These are phyloP conservation scores for Clonostachys sp. DNA, from an alignment of 2,329 filamentous ascomycete genomes.

Conservation along the genomic window DNA sequence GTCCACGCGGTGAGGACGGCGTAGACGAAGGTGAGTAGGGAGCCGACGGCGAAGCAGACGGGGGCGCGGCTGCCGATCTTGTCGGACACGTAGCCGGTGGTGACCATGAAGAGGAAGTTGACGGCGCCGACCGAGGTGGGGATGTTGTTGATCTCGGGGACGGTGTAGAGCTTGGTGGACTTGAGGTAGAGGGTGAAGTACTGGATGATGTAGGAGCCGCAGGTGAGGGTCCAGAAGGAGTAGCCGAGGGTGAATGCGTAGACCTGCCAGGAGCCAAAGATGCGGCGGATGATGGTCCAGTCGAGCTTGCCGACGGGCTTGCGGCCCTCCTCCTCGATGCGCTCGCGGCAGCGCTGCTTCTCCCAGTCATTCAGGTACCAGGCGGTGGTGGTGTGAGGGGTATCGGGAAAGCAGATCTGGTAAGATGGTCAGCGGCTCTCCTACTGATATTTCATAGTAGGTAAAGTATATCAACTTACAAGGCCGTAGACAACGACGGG, in stretches of 20 bases:
- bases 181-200: constrained; percentile 35
- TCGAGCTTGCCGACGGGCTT: constrained; percentile 27
- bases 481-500: constrained; percentile 20
- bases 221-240: constrained; percentile 31
- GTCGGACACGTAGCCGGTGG: constrained; percentile 26
- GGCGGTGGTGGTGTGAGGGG: constrained; percentile 32
- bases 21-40: constrained; percentile 26
- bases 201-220: constrained; percentile 31
- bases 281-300: constrained; percentile 26
- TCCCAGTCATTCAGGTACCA: constrained; percentile 48
- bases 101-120: constrained; percentile 34
- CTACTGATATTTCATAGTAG: neutral
- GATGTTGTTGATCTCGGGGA: constrained; percentile 38
- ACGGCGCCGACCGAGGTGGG: constrained; percentile 35
- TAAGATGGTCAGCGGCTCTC: neutral
- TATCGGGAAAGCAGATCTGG: constrained; percentile 31
- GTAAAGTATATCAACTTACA: neutral
- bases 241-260: constrained; percentile 34
- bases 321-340: constrained; percentile 57
- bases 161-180: constrained; percentile 20
- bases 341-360: constrained; percentile 56
- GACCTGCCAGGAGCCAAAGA: constrained; percentile 35
- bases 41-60: constrained; percentile 26
- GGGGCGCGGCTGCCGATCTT: constrained; percentile 26
- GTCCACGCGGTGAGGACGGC: constrained; percentile 28